These are phyloP conservation scores for Euphorbia pulcherrima DNA, from an alignment of 345 rosid genomes.

Conservation along the genomic window DNA sequence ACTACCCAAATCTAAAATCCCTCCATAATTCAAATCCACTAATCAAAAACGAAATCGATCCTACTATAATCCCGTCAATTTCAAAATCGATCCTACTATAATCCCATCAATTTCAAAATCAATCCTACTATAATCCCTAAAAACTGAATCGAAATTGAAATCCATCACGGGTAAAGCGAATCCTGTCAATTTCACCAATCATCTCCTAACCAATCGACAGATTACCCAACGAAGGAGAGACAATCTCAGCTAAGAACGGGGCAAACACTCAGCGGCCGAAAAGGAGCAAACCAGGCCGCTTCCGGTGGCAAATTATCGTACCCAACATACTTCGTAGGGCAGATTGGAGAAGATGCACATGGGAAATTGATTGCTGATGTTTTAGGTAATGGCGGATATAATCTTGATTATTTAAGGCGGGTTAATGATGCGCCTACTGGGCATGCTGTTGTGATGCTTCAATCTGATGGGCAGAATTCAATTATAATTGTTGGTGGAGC, in stretches of 20 bases:
- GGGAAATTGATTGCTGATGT: conserved; percentile 68
- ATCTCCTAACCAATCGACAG: too few relatives aligned
- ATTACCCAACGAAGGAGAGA: conserved; percentile 73
- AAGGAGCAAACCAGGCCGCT: conserved; percentile 95
- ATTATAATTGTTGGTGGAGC: conserved; percentile 95
- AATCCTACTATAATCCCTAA: too few relatives aligned
- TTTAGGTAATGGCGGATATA: conserved; percentile 57
- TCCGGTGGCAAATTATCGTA: conserved; percentile 68
- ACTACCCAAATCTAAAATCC: too few relatives aligned
- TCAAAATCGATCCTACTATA: too few relatives aligned
- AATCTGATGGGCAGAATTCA: conserved; percentile 79
- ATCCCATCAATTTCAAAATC: too few relatives aligned
- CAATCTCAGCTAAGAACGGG: conserved; percentile 73
- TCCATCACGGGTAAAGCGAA: too few relatives aligned
- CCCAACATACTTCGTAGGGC: conserved; percentile 81
- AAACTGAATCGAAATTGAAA: too few relatives aligned
- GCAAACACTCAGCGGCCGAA: conserved; percentile 81
- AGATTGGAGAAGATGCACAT: conserved; percentile 74
- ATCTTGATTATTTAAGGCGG: conserved; percentile 45
- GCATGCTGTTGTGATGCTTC: conserved; percentile 96
- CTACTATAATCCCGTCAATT: too few relatives aligned
- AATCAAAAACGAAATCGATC: too few relatives aligned
- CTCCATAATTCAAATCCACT: too few relatives aligned
- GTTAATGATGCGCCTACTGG: conserved; percentile 68
- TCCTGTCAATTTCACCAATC: too few relatives aligned